Evolutionary conservation across 1,139 yeast species (phyloP).

Genomic region (Eremothecium gossypii): DNA sequence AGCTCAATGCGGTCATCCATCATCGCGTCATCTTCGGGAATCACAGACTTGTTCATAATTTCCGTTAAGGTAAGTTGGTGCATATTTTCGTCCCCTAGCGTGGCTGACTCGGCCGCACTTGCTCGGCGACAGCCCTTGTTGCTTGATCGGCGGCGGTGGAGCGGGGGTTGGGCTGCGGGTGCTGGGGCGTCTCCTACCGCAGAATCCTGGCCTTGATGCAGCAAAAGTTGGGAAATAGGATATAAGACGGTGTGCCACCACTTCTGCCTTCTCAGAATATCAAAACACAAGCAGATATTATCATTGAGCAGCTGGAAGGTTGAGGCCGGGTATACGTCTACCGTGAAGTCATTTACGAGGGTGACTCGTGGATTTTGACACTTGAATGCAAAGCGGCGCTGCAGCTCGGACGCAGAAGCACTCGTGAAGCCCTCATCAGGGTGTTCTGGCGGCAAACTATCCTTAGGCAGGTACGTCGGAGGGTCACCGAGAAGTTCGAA

Average conservation of each 20-base stretch:
- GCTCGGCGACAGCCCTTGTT: conserved; percentile 24
- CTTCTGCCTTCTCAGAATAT: conserved; percentile 23
- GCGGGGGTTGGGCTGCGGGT: neutral
- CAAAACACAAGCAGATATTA: conserved; percentile 20
- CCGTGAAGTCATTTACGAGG: conserved; percentile 25
- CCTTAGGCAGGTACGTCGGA: conserved; percentile 21
- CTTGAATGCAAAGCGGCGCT: conserved; percentile 4
- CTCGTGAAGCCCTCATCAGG: conserved; percentile 5
- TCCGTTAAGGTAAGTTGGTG: conserved; percentile 28
- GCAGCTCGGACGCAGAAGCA: conserved; percentile 4
- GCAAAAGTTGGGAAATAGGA: conserved; percentile 12
- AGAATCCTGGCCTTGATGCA: neutral
- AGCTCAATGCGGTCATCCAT: conserved; percentile 9
- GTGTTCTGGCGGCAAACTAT: conserved; percentile 21
- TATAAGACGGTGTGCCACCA: conserved; percentile 24
- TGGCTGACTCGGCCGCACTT: conserved; percentile 24
- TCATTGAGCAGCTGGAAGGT: conserved; percentile 18
- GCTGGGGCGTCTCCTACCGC: neutral
- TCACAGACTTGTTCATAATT: conserved; percentile 22
- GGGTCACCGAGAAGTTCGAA: conserved; percentile 17
- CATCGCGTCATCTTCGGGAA: conserved; percentile 11
- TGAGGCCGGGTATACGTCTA: conserved; percentile 15
- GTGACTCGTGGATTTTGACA: conserved; percentile 13
- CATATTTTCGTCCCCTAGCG: conserved; percentile 28
- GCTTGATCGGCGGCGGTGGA: conserved; percentile 17